phyloP scores from a whole-genome alignment of 192 early-diverging fungal species.

The Coemansia sp. region DNA sequence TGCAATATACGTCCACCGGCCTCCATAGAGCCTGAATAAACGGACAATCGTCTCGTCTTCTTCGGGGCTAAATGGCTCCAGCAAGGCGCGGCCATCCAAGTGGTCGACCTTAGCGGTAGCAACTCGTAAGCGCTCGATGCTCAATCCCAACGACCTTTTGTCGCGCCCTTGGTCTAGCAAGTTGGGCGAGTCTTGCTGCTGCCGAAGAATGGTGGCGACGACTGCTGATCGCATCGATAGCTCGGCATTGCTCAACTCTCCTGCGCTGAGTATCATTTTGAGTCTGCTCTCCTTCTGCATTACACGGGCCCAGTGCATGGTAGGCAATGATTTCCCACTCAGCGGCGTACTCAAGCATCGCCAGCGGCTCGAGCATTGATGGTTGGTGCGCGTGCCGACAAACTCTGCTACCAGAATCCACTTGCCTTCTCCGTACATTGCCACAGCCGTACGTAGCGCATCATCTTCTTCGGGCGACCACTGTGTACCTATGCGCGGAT shows the following conservation, averaged over 20 bases:
- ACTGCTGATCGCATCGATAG: constrained; percentile 3
- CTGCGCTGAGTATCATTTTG: background rate
- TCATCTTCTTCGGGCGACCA: constrained; percentile 41
- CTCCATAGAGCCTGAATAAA: constrained; percentile 21
- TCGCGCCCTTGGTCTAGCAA: background rate
- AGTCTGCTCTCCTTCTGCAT: background rate
- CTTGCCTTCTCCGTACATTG: constrained; percentile 17
- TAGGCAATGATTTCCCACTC: constrained; percentile 9
- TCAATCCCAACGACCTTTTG: background rate
- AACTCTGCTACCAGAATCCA: constrained; percentile 22
- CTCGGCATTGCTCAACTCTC: background rate
- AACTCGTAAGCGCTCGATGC: background rate
- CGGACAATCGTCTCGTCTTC: constrained; percentile 23
- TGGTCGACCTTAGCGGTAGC: background rate
- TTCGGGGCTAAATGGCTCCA: constrained; percentile 12
- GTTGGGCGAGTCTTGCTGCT: constrained; percentile 3
- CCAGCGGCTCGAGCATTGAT: constrained; percentile 29
- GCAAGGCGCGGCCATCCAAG: constrained; percentile 5
- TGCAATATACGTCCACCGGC: constrained; percentile 18
- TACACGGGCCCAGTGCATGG: constrained; percentile 10
- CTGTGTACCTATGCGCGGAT: background rate
- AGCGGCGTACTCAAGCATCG: constrained; percentile 11
- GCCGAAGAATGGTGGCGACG: background rate
- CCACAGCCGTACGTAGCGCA: constrained; percentile 26
- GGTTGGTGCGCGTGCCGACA: constrained; percentile 22